Base-by-base conservation (phyloP, 495 filamentous ascomycete species). In the Pyronema omphalodes region DNA sequence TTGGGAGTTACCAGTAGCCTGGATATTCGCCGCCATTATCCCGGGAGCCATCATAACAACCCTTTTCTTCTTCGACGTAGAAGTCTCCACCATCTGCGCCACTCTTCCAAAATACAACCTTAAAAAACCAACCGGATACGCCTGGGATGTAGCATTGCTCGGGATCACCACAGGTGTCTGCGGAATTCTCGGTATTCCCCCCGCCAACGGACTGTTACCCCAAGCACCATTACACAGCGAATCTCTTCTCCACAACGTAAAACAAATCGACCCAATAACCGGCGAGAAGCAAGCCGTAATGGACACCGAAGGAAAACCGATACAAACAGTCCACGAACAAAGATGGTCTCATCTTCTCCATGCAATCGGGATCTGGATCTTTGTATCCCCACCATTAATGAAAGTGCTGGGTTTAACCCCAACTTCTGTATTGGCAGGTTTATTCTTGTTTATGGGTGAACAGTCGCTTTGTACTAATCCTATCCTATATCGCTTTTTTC, bases 401-500 rank as follows among this genome's bases (percentile, higher is more conserved):
- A 76, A 76, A 55, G 75, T 83, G 4, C 70, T 84, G 12, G 81
- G 81, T 1, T 68, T 84, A 54, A 83, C 81, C 0, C 80, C 79
- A 0, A 84, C 79, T 0, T 79, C 76, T 39, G 81, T 84, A 6
- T 69, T 84, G 1, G 81, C 80, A 0, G 81, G 80, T 0, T 66
- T 84, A 9, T 84, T 84, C 61, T 67, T 85, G 51, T 84, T 82
- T 65, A 83, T 84, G 81, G 81, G 79, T 8, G 78, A 83, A 57
- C 81, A 85, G 57, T 79, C 76, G 43, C 67, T 83, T n/a, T 73
- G 73, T 9, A 75, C 81, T 7, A 84, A 83, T 58, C 80, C 80
- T 0, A 81, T 84, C 37, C 65, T 84, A 7, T 77, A 73, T 56
- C 76, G 79, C 9, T 74, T 78, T 50, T 79, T 78, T 57, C 70